Evolutionary conservation across 1,284 basidiomycete genomes (phyloP).

Genomic region (Stygiomarasmius scandens): DNA sequence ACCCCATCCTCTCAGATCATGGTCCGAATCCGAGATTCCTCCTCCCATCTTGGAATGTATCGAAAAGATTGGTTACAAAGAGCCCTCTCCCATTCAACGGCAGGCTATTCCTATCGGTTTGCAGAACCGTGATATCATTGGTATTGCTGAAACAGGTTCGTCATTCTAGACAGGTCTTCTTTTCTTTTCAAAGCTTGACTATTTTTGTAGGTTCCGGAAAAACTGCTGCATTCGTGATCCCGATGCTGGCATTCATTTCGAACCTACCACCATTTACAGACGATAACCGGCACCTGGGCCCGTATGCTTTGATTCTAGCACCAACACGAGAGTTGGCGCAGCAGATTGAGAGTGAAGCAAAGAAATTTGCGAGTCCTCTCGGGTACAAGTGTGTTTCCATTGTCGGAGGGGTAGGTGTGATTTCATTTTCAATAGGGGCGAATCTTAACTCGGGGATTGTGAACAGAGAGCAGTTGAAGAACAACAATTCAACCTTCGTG

Average conservation of each 20-base stretch:
- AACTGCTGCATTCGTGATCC: slow-evolving; percentile 98
- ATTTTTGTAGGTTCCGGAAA: slow-evolving; percentile 87
- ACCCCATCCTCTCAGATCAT: slow-evolving; percentile 89
- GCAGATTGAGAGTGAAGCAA: slow-evolving; percentile 93
- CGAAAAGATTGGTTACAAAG: slow-evolving; percentile 92
- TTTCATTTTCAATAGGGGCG: background rate
- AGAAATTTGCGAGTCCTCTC: slow-evolving; percentile 87
- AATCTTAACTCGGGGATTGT: slow-evolving; percentile 9
- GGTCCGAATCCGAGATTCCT: slow-evolving; percentile 90
- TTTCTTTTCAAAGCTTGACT: slow-evolving; percentile 10
- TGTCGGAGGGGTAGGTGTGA: slow-evolving; percentile 83
- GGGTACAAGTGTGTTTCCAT: slow-evolving; percentile 96
- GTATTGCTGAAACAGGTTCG: slow-evolving; percentile 94
- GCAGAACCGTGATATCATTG: slow-evolving; percentile 95
- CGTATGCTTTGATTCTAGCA: slow-evolving; percentile 91
- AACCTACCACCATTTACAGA: slow-evolving; percentile 85
- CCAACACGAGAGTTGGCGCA: slow-evolving; percentile 98
- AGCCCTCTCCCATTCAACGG: slow-evolving; percentile 95
- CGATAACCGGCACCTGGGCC: slow-evolving; percentile 91
- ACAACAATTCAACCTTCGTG: slow-evolving; percentile 93
- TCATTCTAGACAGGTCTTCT: slow-evolving; percentile 2
- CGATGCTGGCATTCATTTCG: slow-evolving; percentile 94
- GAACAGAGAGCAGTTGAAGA: slow-evolving; percentile 86
- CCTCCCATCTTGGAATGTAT: slow-evolving; percentile 80
- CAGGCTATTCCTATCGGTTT: slow-evolving; percentile 98